Percentiles rank a stretch among this genome's conserved stretches.
Conservation (phyloP, 306 rosid genomes). For the Bauhinia variegata region DNA sequence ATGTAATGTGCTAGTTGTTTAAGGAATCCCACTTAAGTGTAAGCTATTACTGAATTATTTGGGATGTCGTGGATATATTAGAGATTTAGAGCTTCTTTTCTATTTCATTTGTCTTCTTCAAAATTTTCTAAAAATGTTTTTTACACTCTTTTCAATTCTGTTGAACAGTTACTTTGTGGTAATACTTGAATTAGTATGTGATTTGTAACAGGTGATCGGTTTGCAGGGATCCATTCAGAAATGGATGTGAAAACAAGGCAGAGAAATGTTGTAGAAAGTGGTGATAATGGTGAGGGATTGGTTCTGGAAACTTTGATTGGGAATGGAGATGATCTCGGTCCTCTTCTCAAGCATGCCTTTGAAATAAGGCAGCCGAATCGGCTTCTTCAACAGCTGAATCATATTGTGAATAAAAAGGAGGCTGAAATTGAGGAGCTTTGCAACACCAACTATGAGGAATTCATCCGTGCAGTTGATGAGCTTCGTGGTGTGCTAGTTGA, state of each 20-base stretch:
- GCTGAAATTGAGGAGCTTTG: constrained; percentile 94
- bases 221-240: constrained; percentile 29
- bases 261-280: constrained; percentile 60
- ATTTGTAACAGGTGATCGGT: constrained; percentile 27
- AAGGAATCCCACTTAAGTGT: too few relatives aligned
- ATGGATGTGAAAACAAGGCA: constrained; percentile 67
- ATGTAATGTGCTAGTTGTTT: too few relatives aligned
- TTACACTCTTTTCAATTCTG: neutral
- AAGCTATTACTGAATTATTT: too few relatives aligned
- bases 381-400: constrained; percentile 80
- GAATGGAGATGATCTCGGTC: constrained; percentile 88
- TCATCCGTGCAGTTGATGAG: constrained; percentile 94
- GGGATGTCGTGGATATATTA: too few relatives aligned
- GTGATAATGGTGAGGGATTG: constrained; percentile 80
- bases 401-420: constrained; percentile 81
- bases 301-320: constrained; percentile 82
- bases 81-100: too few relatives aligned
- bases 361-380: constrained; percentile 84
- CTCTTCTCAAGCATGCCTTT: constrained; percentile 87
- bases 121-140: neutral
- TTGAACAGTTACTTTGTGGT: neutral
- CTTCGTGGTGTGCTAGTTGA: constrained; percentile 91
- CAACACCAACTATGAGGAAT: constrained; percentile 95
- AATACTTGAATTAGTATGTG: neutral
- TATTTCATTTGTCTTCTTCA: too few relatives aligned